Conservation (phyloP, 1,139 yeast species). For the Sugiyamaella grinbergsii region DNA sequence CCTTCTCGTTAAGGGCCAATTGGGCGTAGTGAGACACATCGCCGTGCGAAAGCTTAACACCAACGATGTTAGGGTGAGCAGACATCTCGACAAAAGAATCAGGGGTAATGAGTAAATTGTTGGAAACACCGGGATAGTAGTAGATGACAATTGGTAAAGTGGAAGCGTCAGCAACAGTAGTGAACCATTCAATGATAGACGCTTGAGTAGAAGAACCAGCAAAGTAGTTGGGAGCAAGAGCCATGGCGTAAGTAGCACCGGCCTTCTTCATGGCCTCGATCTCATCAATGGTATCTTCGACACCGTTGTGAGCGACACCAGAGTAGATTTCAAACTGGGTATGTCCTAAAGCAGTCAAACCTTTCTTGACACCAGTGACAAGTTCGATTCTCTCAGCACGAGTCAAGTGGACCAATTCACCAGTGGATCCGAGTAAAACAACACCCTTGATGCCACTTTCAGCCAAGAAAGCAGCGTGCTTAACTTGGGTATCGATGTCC, state of each 20-base stretch:
- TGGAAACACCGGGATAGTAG: slow-evolving; percentile 55
- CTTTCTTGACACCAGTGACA: slow-evolving; percentile 42
- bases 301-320: slow-evolving; percentile 50
- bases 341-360: slow-evolving; percentile 44
- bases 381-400: slow-evolving; percentile 47
- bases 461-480: slow-evolving; percentile 48
- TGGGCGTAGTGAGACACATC: slow-evolving; percentile 42
- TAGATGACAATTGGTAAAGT: slow-evolving; percentile 52
- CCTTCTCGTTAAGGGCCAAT: slow-evolving; percentile 46
- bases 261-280: slow-evolving; percentile 43
- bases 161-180: slow-evolving; percentile 49
- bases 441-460: slow-evolving; percentile 51
- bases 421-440: slow-evolving; percentile 54
- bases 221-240: slow-evolving; percentile 53
- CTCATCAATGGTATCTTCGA: slow-evolving; percentile 48
- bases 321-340: slow-evolving; percentile 46
- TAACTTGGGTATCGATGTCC: slow-evolving; percentile 49
- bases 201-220: slow-evolving; percentile 49
- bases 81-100: slow-evolving; percentile 44
- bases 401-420: slow-evolving; percentile 53
- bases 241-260: slow-evolving; percentile 52
- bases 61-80: slow-evolving; percentile 51
- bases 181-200: slow-evolving; percentile 50
- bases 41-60: slow-evolving; percentile 53
- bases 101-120: slow-evolving; percentile 45